Percentiles rank a stretch among this genome's conserved stretches.
Conservation (phyloP, 2,329 filamentous ascomycete genomes). For the Hortaea werneckii region DNA sequence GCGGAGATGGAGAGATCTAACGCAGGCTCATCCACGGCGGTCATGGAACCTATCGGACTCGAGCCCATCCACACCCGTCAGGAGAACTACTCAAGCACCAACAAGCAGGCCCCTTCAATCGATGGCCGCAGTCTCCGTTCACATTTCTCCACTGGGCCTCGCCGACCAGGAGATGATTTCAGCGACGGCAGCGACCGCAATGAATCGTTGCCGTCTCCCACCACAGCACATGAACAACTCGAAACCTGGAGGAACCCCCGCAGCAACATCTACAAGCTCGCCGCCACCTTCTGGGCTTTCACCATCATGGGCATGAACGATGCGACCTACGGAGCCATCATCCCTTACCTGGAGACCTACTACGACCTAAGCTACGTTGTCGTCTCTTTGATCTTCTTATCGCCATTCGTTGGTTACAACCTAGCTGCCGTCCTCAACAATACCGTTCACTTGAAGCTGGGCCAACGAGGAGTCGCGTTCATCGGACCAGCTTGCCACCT, state of each 20-base stretch:
- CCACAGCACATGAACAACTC: constrained; percentile 30
- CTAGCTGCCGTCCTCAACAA: constrained; percentile 56
- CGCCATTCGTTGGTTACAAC: constrained; percentile 56
- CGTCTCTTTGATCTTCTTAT: constrained; percentile 57
- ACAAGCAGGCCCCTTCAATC: constrained; percentile 12
- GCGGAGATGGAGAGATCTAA: constrained; percentile 7
- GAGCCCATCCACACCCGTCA: constrained; percentile 12
- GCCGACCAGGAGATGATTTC: not conserved
- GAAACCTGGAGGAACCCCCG: constrained; percentile 56
- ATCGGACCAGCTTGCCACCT: constrained; percentile 54
- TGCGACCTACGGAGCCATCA: constrained; percentile 42
- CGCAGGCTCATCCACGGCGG: constrained; percentile 17
- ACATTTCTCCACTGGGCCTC: not conserved
- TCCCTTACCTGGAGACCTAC: constrained; percentile 50
- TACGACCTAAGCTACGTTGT: constrained; percentile 53
- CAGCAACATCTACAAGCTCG: constrained; percentile 49
- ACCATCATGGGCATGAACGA: constrained; percentile 61
- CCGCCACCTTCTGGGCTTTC: constrained; percentile 52
- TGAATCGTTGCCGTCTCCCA: constrained; percentile 37
- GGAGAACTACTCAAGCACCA: constrained; percentile 1
- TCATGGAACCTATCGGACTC: constrained; percentile 18
- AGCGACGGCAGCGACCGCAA: constrained; percentile 16
- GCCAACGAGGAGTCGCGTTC: constrained; percentile 62
- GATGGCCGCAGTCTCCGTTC: constrained; percentile 14
- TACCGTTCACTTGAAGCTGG: constrained; percentile 51